Base-by-base conservation (phyloP, 805 yeast genomes). In the Millerago galiae region DNA sequence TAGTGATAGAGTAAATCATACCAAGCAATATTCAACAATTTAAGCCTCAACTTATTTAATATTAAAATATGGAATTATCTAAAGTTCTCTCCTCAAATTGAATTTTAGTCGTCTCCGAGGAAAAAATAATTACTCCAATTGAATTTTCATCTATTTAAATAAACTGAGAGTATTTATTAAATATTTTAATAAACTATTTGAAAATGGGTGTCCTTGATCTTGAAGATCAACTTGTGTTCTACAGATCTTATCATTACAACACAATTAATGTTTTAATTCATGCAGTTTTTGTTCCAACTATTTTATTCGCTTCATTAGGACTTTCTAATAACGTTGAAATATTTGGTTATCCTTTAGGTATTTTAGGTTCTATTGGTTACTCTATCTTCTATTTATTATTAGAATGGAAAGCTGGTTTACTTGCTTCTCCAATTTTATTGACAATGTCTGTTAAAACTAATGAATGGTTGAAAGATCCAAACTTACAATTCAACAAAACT, bases 271-370 rank as follows among this genome's bases (percentile, higher is more conserved):
- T 90, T 7, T 50, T 67, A 9, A 84, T 91, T 48, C 99, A 91
- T 57, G 60, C 83, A 36, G 59, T 76, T 4, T 88, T 88, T 56
- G 89, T 91, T 27, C 98, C 98, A 1, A 61, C 77, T 16, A 89
- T 91, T 39, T 66, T 85, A 26, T 62, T 74, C 40, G 68, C 87
- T 4, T 61, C 80, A 1, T 56, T 79, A 34, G 66, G 75, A 11
- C 52, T 77, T 26, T 47, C 60, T 8, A 50, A 67, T 9, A 56
- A 61, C 14, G 35, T 63, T 7, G 51, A 60, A 21, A 35, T 64
- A 4, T 35, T 49, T 1, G 47, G 38, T 5, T 24, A 67, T 21
- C 79, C 79, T 39, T 44, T 72, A 9, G 84, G 87, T 0, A 61
- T 71, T 3, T 17, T 71, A 0, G 42, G 69, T 3, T 68, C 79